Evolutionary conservation across 2,329 filamentous ascomycete species (phyloP).

Genomic region (Mariannaea sp.): DNA sequence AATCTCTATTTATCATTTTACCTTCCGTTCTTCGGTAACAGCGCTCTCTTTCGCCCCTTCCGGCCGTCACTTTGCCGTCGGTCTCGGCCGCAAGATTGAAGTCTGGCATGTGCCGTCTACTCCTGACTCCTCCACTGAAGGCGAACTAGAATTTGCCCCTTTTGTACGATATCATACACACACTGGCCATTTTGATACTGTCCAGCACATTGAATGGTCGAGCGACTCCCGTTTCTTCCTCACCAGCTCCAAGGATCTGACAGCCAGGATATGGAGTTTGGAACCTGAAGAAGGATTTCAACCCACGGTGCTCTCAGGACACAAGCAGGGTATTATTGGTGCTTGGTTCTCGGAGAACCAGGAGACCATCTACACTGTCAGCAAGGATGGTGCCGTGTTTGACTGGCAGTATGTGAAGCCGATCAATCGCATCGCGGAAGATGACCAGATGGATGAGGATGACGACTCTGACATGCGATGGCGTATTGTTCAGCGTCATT

Average conservation of each 20-base stretch:
- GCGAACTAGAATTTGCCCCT: conserved; percentile 91
- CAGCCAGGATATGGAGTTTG: conserved; percentile 92
- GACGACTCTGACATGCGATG: conserved; percentile 74
- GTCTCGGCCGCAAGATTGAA: conserved; percentile 84
- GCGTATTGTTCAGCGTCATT: conserved; percentile 90
- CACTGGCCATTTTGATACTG: conserved; percentile 84
- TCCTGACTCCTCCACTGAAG: conserved; percentile 76
- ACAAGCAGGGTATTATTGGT: conserved; percentile 87
- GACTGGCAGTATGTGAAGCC: conserved; percentile 82
- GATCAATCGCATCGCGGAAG: conserved; percentile 58
- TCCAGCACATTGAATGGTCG: conserved; percentile 91
- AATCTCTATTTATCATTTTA: conserved; percentile 90
- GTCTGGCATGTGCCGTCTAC: conserved; percentile 96
- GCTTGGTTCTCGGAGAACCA: conserved; percentile 97
- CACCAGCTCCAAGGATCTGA: conserved; percentile 89
- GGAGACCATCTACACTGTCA: conserved; percentile 94
- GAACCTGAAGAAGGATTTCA: conserved; percentile 85
- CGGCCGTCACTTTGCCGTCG: conserved; percentile 88
- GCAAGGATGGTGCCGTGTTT: conserved; percentile 96
- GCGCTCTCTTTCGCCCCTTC: conserved; percentile 90
- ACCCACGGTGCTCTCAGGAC: conserved; percentile 87
- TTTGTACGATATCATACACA: conserved; percentile 89
- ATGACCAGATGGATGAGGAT: conserved; percentile 65
- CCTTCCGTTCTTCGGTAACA: conserved; percentile 83
- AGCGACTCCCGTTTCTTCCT: conserved; percentile 95